Base-by-base conservation (phyloP, 148 eudicot genomes). In the Salicornia ramosissima region DNA sequence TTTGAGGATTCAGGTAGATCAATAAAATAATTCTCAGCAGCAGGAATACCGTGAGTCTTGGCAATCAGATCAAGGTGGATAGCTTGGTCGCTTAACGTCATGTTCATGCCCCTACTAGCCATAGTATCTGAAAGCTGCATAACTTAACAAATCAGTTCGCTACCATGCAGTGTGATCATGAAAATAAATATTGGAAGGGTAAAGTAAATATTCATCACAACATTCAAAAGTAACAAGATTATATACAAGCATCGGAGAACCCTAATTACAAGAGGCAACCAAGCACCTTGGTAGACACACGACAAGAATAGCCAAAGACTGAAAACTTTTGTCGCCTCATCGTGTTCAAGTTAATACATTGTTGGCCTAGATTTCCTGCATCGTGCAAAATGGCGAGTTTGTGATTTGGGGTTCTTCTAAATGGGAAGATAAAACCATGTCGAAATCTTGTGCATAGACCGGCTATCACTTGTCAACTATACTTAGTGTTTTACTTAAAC, bases 11-110 rank as follows among this genome's bases (percentile, higher is more conserved):
- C 97, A 0, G 92, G 92, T 56, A 93, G 92, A 67, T 78, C 79
- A 68, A 87, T 43, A 52, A 94, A 94, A 79, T 88, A 86, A 68
- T 81, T 78, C 78, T 90, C 98, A 24, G 97, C 98, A 65, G 96
- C 92, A 73, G 79, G 16, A 68, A 88, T 69, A 10, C 96, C 96
- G 72, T 81, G 82, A 65, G 82, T 54, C 83, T 94, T 93, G 60
- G 89, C 88, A 78, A 94, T 70, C 16, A 94, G 86, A 83, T 94
- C 98, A n/a, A 94, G 86, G 83, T 90, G 97, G 67, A 94, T 85
- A 62, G 98, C 97, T 80, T 90, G 88, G 69, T 94, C 98, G 71
- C 91, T 82, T 21, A 88, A 69, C 0, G 98, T 94, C 83, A 80
- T 90, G 77, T 83, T 94, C 87, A 94, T 87, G 24, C 98, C 92